These are phyloP conservation scores for Peziza echinospora DNA, from an alignment of 495 filamentous ascomycete genomes.

Conservation along the genomic window DNA sequence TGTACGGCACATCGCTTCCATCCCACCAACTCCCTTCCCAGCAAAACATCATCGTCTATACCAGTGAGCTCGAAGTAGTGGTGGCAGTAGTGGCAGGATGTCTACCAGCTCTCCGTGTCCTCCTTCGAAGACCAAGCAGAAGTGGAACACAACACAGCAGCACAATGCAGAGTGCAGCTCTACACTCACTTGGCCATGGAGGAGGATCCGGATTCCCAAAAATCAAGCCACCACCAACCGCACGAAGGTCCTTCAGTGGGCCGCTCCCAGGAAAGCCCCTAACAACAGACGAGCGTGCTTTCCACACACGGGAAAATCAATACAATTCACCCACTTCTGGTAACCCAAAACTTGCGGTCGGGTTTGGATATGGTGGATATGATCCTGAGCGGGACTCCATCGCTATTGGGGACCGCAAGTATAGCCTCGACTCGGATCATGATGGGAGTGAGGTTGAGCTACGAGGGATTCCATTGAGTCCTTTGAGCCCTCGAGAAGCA, in stretches of 20 bases:
- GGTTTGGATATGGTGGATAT: not conserved
- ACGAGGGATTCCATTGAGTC: not conserved
- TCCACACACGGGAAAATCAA: no score
- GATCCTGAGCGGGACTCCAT: not conserved
- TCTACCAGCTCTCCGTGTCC: not conserved
- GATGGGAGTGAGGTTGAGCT: not conserved
- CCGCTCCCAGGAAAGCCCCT: no score
- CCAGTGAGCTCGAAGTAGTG: not conserved
- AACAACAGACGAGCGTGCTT: no score
- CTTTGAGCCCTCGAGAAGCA: no score
- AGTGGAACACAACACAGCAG: no score
- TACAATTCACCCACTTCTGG: no score
- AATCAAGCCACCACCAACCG: no score
- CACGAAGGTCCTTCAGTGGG: no score
- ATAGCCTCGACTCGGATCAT: not conserved
- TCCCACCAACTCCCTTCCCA: not conserved
- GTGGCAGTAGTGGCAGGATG: not conserved
- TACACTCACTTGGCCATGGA: no score
- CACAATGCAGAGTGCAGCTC: no score
- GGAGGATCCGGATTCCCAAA: no score
- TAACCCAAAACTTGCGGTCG: not conserved
- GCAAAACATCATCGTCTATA: not conserved
- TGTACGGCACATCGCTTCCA: not conserved
- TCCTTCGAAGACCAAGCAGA: not conserved
- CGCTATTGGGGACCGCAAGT: not conserved